These are phyloP conservation scores for Fomitopsis pulvina DNA, from an alignment of 768 basidiomycete species.

Conservation along the genomic window DNA sequence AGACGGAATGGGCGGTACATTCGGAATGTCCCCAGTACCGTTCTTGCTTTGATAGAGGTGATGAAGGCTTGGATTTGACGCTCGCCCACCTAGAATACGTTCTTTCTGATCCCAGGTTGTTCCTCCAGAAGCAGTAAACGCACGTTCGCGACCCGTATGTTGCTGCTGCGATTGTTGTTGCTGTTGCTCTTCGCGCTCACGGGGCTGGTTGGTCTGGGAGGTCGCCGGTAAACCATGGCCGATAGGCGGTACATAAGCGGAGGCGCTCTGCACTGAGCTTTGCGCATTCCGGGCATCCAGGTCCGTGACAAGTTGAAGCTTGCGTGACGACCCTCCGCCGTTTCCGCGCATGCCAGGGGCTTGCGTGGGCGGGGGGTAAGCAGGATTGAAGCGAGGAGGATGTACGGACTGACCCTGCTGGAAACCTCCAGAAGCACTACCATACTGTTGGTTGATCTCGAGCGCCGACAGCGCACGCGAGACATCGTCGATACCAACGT, in stretches of 20 bases:
- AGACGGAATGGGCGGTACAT: conserved; percentile 64
- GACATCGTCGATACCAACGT: conserved; percentile 61
- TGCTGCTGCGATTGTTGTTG: conserved; percentile 30
- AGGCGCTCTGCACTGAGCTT: conserved; percentile 41
- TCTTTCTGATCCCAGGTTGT: conserved; percentile 65
- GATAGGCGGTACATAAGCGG: conserved; percentile 38
- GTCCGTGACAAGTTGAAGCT: conserved; percentile 56
- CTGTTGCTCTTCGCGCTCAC: conserved; percentile 24
- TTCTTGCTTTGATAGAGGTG: conserved; percentile 41
- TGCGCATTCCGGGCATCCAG: conserved; percentile 60
- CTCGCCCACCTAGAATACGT: conserved; percentile 44
- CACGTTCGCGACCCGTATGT: conserved; percentile 26
- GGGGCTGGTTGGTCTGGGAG: conserved; percentile 23
- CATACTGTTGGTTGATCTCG: conserved; percentile 43
- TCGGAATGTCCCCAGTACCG: conserved; percentile 41
- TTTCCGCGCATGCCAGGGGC: conserved; percentile 35
- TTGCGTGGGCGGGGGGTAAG: conserved; percentile 41
- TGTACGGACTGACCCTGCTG: conserved; percentile 46
- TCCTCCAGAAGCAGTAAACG: conserved; percentile 29
- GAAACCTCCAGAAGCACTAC: conserved; percentile 21
- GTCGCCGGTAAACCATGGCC: conserved; percentile 29
- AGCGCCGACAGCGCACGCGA: conserved; percentile 65
- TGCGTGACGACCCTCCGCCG: conserved; percentile 32
- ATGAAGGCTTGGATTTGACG: conserved; percentile 67
- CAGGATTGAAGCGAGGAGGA: conserved; percentile 65